Conservation (phyloP, 2,329 filamentous ascomycete species). For the Chrysoporthe austroafricana region DNA sequence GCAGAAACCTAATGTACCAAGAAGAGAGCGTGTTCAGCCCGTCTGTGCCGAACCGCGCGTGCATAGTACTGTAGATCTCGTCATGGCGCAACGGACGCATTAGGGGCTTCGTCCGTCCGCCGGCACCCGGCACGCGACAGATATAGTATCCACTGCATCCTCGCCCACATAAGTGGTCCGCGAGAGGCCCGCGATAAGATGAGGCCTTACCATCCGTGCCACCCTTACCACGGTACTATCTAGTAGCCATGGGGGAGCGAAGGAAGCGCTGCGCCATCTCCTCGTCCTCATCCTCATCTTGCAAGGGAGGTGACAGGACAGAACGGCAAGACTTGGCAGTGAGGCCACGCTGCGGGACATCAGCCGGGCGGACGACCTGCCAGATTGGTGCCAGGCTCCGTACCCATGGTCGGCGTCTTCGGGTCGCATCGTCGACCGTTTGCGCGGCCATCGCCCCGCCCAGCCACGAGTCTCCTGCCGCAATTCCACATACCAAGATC, state of each 20-base stretch:
- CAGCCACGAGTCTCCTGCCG: constrained; percentile 1
- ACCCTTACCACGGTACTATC: neutral
- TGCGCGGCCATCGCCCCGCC: neutral
- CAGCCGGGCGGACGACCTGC: constrained; percentile 3
- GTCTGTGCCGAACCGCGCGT: neutral
- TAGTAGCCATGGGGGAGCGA: neutral
- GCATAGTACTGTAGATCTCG: too few relatives aligned
- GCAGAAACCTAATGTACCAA: neutral
- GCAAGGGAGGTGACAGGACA: neutral
- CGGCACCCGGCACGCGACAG: neutral
- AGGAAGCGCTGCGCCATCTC: too few relatives aligned
- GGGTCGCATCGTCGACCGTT: neutral
- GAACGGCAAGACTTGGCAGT: neutral
- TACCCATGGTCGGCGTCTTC: neutral
- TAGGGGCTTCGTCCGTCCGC: neutral
- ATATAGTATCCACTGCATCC: neutral
- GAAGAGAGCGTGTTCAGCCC: neutral
- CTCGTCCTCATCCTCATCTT: neutral
- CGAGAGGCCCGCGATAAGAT: neutral
- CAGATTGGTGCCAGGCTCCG: constrained; percentile 8
- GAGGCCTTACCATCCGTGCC: neutral
- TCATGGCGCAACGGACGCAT: neutral
- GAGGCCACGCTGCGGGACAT: neutral
- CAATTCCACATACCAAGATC: constrained; percentile 8
- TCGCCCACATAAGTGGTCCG: neutral